Base-by-base conservation (phyloP, 257 asterid species). In the Nicotiana sylvestris region DNA sequence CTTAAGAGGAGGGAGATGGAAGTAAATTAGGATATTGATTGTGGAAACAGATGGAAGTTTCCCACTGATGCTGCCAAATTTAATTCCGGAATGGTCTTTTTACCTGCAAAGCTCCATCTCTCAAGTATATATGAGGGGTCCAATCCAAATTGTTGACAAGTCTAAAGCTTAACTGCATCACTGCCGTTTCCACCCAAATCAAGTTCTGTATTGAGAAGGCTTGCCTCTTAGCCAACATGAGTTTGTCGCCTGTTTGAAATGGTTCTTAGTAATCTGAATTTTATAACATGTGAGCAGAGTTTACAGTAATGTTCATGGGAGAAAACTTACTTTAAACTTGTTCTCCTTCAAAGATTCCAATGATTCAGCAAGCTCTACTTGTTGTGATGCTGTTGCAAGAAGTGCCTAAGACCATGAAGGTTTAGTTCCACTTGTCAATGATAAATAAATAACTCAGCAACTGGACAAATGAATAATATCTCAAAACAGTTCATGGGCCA, bases 301-400 rank as follows among this genome's bases (percentile, higher is more conserved):
- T 72, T 32, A 76, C 53, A 32, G 49, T 77, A 78, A 35, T 17
- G 57, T 9, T 35, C 61, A 56, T 30, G 49, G 43, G 82, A 66
- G 74, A 81, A 83, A 82, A 80, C 93, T 85, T 81, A 90, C 99
- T 83, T 89, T 92, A 29, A 86, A 29, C 32, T 84, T 90, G 82
- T 37, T 64, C 82, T 92, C 97, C 87, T 88, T 94, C 82, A 96
- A 84, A 74, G 85, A 89, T 85, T 96, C 98, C 85, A 94, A 60
- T 64, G 99, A 93, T 77, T 91, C 97, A 16, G 98, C 92, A 30
- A 96, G 97, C 88, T 96, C 98, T 70, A 87, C 92, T 88, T 96
- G 99, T 83, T 89, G 93, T 66, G 97, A 93, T 74, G 98, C 92
- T 57, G 98, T 93, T 53, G 97, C 97, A 62, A 92, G 85, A 81